These are phyloP conservation scores for Candida sanyiensis DNA, from an alignment of 805 yeast genomes.

Conservation along the genomic window DNA sequence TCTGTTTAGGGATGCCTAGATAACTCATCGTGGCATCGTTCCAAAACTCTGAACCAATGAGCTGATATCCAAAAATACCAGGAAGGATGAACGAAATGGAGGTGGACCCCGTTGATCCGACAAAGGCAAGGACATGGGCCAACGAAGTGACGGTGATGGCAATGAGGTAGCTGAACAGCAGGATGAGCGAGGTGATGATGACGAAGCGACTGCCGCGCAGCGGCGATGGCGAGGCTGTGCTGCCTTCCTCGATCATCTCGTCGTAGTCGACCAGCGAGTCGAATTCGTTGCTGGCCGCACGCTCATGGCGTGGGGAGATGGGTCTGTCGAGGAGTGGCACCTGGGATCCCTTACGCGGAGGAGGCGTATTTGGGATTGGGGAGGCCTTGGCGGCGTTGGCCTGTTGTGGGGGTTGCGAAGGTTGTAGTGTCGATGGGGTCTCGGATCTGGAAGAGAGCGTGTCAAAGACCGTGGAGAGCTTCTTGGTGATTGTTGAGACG, in stretches of 20 bases:
- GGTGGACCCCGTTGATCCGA: constrained; percentile 92
- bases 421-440: constrained; percentile 1
- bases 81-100: constrained; percentile 88
- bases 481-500: constrained; percentile 21
- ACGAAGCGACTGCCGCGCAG: constrained; percentile 37
- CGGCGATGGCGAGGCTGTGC: constrained; percentile 19
- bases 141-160: constrained; percentile 68
- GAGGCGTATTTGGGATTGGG: not conserved
- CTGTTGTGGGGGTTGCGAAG: not conserved
- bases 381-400: not conserved
- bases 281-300: constrained; percentile 7
- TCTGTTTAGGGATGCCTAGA: constrained; percentile 26
- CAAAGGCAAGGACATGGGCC: constrained; percentile 77
- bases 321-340: constrained; percentile 5
- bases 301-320: not conserved
- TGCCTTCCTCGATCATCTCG: constrained; percentile 30
- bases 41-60: constrained; percentile 46
- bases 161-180: constrained; percentile 51
- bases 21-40: constrained; percentile 26
- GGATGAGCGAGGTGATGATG: constrained; percentile 44
- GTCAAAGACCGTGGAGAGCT: constrained; percentile 14
- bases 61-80: constrained; percentile 75
- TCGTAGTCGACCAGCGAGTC: constrained; percentile 19
- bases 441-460: constrained; percentile 9
- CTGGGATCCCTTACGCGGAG: constrained; percentile 5